Percentiles rank a stretch among this genome's conserved stretches.
Conservation (phyloP, 257 asterid genomes). For the Haberlea rhodopensis region DNA sequence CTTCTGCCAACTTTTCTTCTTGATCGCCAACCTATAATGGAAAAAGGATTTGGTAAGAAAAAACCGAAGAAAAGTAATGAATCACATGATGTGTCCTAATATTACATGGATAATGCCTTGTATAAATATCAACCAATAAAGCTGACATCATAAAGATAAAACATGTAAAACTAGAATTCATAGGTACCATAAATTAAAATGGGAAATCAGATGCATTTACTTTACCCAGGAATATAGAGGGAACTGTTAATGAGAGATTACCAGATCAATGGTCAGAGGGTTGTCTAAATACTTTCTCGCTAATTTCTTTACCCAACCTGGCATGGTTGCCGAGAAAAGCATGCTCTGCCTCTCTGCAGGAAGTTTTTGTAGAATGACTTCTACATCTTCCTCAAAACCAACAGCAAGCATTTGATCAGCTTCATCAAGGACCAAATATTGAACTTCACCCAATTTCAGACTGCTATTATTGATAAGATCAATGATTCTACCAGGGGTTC, state of each 20-base stretch:
- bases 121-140: no score
- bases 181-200: background rate
- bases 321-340: constrained; percentile 99
- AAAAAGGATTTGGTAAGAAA: no score
- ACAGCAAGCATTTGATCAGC: constrained; percentile 99
- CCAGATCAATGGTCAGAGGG: constrained; percentile 89
- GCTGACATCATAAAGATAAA: constrained; percentile 15
- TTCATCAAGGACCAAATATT: constrained; percentile 90
- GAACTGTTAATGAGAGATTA: constrained; percentile 29
- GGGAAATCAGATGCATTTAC: background rate
- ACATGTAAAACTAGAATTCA: background rate
- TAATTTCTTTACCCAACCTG: constrained; percentile 89
- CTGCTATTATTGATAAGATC: constrained; percentile 67
- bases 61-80: constrained; percentile 8
- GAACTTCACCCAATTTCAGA: constrained; percentile 80
- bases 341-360: constrained; percentile 88
- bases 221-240: constrained; percentile 1
- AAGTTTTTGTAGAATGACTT: constrained; percentile 63
- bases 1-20: constrained; percentile 83
- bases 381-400: constrained; percentile 98
- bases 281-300: constrained; percentile 70
- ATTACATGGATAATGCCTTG: background rate
- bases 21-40: constrained; percentile 66
- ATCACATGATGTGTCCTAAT: background rate
- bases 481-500: constrained; percentile 97